Evolutionary conservation across 1,284 basidiomycete genomes (phyloP).

Genomic region (Ganoderma lucidum): DNA sequence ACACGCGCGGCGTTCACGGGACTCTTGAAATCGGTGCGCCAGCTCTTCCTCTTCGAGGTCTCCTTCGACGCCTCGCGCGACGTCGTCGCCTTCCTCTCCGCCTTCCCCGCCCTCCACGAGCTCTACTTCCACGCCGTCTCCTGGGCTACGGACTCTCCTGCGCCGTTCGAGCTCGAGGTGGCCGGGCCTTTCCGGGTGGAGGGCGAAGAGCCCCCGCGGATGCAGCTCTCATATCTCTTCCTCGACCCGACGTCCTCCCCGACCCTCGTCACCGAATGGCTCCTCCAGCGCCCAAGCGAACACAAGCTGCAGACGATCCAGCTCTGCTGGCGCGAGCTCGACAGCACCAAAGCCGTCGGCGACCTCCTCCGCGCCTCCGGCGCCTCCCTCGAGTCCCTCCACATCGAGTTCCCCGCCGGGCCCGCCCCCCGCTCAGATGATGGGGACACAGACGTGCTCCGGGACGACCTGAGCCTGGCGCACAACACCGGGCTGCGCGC

Average conservation of each 20-base stretch:
- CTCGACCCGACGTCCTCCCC: constrained; percentile 42
- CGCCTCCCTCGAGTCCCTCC: constrained; percentile 40
- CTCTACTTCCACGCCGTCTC: constrained; percentile 45
- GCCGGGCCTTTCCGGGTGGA: not conserved
- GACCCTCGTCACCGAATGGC: constrained; percentile 43
- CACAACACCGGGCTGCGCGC: constrained; percentile 42
- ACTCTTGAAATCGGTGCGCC: constrained; percentile 36
- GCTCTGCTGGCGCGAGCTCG: constrained; percentile 44
- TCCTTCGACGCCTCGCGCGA: constrained; percentile 40
- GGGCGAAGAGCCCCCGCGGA: constrained; percentile 28
- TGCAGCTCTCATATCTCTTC: constrained; percentile 42
- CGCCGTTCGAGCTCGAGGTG: constrained; percentile 21
- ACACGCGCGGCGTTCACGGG: constrained; percentile 36
- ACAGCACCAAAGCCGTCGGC: constrained; percentile 39
- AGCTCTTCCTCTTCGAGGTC: constrained; percentile 43
- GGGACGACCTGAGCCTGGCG: constrained; percentile 40
- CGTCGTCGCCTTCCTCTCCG: constrained; percentile 40
- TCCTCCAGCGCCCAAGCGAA: constrained; percentile 40
- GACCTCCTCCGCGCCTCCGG: constrained; percentile 41
- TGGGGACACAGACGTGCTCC: constrained; percentile 23
- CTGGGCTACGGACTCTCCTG: constrained; percentile 39
- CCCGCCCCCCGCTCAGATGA: constrained; percentile 6
- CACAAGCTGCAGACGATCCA: constrained; percentile 41
- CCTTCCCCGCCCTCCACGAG: constrained; percentile 40
- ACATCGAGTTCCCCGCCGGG: constrained; percentile 41